phyloP scores from a whole-genome alignment of 805 yeast genomes.

The Saccharomycopsis sp. region DNA sequence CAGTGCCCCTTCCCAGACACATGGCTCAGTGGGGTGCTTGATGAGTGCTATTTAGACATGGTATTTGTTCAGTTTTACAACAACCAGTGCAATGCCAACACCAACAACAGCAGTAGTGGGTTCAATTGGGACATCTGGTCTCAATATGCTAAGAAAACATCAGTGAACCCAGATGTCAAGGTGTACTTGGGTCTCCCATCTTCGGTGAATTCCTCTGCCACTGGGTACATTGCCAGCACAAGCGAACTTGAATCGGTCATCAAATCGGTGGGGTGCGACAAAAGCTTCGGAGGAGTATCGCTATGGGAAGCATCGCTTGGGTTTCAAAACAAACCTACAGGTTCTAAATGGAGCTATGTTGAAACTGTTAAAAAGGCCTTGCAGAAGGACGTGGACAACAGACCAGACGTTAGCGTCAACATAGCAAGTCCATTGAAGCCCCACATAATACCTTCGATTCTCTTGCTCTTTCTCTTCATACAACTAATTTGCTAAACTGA shows the following conservation, averaged over 20 bases:
- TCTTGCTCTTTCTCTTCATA: too few species aligned
- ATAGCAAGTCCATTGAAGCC: too few species aligned
- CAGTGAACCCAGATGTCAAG: conserved; percentile 63
- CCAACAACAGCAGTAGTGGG: conserved; percentile 36
- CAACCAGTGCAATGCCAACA: conserved; percentile 58
- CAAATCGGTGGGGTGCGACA: neutral
- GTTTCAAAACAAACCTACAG: conserved; percentile 15
- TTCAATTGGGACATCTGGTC: conserved; percentile 75
- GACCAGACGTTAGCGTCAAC: too few species aligned
- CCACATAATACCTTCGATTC: too few species aligned
- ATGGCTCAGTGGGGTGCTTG: conserved; percentile 48
- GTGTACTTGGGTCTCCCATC: conserved; percentile 73
- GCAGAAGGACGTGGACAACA: too few species aligned
- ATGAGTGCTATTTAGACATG: conserved; percentile 59
- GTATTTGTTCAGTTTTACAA: conserved; percentile 86
- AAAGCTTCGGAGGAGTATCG: conserved; percentile 19
- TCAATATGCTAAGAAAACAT: conserved; percentile 43
- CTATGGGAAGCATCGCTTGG: conserved; percentile 20
- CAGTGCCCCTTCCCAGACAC: conserved; percentile 87
- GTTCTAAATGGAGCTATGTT: conserved; percentile 10
- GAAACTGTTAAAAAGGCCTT: conserved; percentile 14
- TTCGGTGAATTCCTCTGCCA: conserved; percentile 44
- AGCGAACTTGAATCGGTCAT: conserved; percentile 15
- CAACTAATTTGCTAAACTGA: too few species aligned
- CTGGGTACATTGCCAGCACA: conserved; percentile 46